Evolutionary conservation across 148 eudicot species (phyloP).

Genomic region (Chenopodium album): DNA sequence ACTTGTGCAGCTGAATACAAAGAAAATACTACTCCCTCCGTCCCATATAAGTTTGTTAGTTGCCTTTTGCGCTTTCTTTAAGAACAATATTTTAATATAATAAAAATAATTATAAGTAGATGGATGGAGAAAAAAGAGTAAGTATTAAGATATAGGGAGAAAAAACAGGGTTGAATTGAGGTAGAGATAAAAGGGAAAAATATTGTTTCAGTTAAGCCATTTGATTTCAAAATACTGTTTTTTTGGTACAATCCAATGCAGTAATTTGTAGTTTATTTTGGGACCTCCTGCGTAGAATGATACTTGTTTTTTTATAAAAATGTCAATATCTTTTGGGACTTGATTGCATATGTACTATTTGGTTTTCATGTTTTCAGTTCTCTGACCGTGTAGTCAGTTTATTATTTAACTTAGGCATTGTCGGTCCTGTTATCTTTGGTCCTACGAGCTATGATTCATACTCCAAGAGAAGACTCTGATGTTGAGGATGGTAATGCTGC

Average conservation of each 20-base stretch:
- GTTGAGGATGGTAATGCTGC: slow-evolving; percentile 46
- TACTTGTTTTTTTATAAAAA: not conserved
- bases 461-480: slow-evolving; percentile 41
- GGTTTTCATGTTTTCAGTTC: not conserved
- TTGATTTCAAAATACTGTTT: not conserved
- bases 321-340: not conserved
- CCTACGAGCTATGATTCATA: slow-evolving; percentile 59
- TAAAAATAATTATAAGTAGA: not conserved
- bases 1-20: not conserved
- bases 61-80: not conserved
- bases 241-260: not conserved
- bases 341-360: not conserved
- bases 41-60: not conserved
- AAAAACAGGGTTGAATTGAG: not conserved
- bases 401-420: slow-evolving; percentile 42
- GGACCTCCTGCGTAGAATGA: not conserved
- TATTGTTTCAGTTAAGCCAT: too few relatives aligned
- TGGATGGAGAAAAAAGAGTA: not conserved
- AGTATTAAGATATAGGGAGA: too few relatives aligned
- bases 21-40: not conserved
- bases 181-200: not conserved
- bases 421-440: slow-evolving; percentile 59
- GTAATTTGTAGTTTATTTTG: not conserved
- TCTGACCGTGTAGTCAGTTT: slow-evolving; percentile 3
- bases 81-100: not conserved